These are phyloP conservation scores for Agaricus blazei DNA, from an alignment of 768 basidiomycete genomes.

Conservation along the genomic window DNA sequence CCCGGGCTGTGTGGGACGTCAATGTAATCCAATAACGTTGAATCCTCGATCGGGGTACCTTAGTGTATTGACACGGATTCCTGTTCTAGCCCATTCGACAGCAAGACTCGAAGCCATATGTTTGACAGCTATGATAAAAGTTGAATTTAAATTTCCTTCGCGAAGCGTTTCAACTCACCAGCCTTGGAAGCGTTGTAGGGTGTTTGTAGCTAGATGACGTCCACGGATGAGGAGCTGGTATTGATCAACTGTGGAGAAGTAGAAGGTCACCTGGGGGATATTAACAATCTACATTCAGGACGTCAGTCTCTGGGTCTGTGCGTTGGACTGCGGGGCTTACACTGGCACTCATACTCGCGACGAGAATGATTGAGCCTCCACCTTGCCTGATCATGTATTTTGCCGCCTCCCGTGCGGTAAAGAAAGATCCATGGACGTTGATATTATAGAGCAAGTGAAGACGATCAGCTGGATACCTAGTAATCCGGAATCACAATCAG, in stretches of 20 bases:
- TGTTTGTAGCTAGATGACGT: conserved; percentile 61
- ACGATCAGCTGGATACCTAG: conserved; percentile 80
- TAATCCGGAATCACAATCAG: neutral
- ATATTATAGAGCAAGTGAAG: conserved; percentile 83
- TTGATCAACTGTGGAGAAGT: neutral
- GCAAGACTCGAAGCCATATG: conserved; percentile 92
- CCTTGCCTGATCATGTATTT: conserved; percentile 83
- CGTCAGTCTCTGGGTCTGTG: neutral
- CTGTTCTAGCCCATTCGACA: conserved; percentile 93
- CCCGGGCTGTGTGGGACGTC: conserved; percentile 61
- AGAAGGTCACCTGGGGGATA: conserved; percentile 64
- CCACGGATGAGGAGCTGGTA: neutral
- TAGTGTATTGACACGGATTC: conserved; percentile 79
- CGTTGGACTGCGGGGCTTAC: conserved; percentile 33
- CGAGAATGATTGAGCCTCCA: conserved; percentile 77
- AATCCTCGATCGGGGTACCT: conserved; percentile 36
- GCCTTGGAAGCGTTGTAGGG: conserved; percentile 97
- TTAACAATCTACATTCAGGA: conserved; percentile 63
- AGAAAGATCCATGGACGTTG: conserved; percentile 93
- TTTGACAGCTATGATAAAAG: conserved; percentile 59
- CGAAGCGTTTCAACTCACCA: conserved; percentile 34
- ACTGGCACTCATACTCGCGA: conserved; percentile 89
- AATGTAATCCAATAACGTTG: neutral
- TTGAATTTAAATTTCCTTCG: neutral
- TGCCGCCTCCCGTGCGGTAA: conserved; percentile 94